phyloP scores from a whole-genome alignment of 495 filamentous ascomycete genomes.

The Pyrenula massariospora region DNA sequence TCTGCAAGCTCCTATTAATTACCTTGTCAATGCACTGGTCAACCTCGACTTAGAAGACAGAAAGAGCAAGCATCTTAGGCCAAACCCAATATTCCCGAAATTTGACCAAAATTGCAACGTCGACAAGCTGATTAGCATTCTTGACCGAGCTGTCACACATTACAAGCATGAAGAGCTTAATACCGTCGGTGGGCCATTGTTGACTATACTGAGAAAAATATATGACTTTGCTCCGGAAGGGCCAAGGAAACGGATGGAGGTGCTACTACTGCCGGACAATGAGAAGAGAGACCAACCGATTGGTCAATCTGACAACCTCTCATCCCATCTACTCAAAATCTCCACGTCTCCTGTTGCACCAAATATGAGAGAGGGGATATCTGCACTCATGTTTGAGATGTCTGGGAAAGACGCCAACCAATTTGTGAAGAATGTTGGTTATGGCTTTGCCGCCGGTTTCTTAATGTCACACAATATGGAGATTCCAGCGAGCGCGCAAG shows the following conservation, averaged over 20 bases:
- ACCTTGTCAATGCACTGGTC: slow-evolving; percentile 68
- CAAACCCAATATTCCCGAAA: slow-evolving; percentile 52
- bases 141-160: slow-evolving; percentile 49
- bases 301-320: slow-evolving; percentile 60
- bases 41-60: slow-evolving; percentile 58
- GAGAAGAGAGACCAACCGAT: slow-evolving; percentile 67
- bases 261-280: slow-evolving; percentile 63
- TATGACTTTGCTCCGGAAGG: slow-evolving; percentile 58
- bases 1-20: slow-evolving; percentile 45
- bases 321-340: slow-evolving; percentile 69
- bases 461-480: slow-evolving; percentile 70
- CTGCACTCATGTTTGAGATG: slow-evolving; percentile 73
- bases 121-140: slow-evolving; percentile 61
- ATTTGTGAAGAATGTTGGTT: slow-evolving; percentile 75
- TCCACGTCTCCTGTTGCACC: slow-evolving; percentile 60
- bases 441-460: slow-evolving; percentile 86
- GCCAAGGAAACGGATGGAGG: slow-evolving; percentile 50
- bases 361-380: slow-evolving; percentile 62
- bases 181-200: slow-evolving; percentile 50
- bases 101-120: slow-evolving; percentile 46
- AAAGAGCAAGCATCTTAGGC: slow-evolving; percentile 26
- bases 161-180: slow-evolving; percentile 62
- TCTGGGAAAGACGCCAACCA: slow-evolving; percentile 61
- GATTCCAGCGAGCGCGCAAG: slow-evolving; percentile 55
- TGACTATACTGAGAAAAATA: slow-evolving; percentile 60